phyloP scores from a whole-genome alignment of 1,139 yeast species.

The Saccharomyces hybrid region DNA sequence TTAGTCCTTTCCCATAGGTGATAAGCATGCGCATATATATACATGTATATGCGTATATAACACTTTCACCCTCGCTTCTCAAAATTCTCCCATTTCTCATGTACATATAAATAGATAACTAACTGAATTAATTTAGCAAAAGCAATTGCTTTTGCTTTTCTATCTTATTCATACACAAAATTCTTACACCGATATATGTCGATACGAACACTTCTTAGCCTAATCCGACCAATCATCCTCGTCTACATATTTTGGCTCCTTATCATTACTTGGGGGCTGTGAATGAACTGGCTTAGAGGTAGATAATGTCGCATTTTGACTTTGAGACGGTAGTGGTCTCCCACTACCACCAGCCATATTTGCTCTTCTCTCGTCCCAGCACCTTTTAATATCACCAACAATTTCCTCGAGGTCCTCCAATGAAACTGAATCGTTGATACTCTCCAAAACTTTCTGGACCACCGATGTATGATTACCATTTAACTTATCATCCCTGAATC shows the following conservation, averaged over 20 bases:
- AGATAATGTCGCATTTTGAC: constrained; percentile 4
- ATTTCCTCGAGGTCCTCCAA: constrained; percentile 61
- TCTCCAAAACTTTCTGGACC: constrained; percentile 71
- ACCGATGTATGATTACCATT: constrained; percentile 80
- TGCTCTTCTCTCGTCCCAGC: constrained; percentile 43
- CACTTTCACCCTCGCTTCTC: background rate
- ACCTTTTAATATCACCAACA: constrained; percentile 38
- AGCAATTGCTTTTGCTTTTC: background rate
- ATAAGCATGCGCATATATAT: constrained; percentile 1
- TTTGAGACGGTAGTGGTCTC: background rate
- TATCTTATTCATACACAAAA: background rate
- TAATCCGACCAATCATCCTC: constrained; percentile 33
- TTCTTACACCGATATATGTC: background rate
- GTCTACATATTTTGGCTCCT: constrained; percentile 29
- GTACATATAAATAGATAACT: background rate
- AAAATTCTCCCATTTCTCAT: background rate
- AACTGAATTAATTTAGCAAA: background rate
- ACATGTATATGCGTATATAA: background rate
- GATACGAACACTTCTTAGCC: background rate
- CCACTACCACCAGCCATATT: background rate
- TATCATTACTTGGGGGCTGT: constrained; percentile 5
- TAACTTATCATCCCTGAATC: constrained; percentile 88
- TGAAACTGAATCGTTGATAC: constrained; percentile 80
- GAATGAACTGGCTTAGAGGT: constrained; percentile 4
- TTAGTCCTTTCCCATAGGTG: constrained; percentile 30